Percentiles rank a stretch among this genome's conserved stretches.
phyloP scores from a whole-genome alignment of 345 rosid species.

The Syzygium jambos region DNA sequence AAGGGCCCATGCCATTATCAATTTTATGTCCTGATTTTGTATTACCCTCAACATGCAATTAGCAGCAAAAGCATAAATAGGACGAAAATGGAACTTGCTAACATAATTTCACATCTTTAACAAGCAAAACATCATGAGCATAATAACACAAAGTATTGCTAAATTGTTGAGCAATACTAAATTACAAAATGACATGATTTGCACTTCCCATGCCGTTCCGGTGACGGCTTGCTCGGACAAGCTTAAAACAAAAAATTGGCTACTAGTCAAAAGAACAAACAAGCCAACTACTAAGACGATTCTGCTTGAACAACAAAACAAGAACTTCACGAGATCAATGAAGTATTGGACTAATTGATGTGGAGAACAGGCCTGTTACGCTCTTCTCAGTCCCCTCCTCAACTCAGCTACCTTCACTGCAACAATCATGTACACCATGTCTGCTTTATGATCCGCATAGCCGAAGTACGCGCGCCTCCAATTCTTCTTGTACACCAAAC shows the following conservation, averaged over 20 bases:
- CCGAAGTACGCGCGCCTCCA: neutral
- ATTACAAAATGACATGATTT: too few relatives aligned
- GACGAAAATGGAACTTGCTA: too few relatives aligned
- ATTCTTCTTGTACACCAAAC: conserved; percentile 1
- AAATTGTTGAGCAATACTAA: neutral
- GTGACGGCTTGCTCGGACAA: too few relatives aligned
- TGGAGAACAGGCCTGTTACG: neutral
- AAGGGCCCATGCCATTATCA: neutral
- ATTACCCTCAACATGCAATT: neutral
- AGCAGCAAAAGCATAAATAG: too few relatives aligned
- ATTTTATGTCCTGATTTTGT: too few relatives aligned
- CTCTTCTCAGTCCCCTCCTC: neutral
- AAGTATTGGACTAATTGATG: neutral
- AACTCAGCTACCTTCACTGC: neutral
- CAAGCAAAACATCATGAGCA: neutral
- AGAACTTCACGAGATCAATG: neutral
- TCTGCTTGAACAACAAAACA: neutral
- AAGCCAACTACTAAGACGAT: too few relatives aligned
- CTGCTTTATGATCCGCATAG: neutral
- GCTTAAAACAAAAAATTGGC: too few relatives aligned
- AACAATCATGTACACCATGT: neutral
- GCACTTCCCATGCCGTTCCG: too few relatives aligned
- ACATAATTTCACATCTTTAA: too few relatives aligned
- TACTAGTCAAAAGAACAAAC: too few relatives aligned
- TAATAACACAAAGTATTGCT: neutral